Base-by-base conservation (phyloP, 1,139 yeast species). In the Debaryomycetaceae sp. region DNA sequence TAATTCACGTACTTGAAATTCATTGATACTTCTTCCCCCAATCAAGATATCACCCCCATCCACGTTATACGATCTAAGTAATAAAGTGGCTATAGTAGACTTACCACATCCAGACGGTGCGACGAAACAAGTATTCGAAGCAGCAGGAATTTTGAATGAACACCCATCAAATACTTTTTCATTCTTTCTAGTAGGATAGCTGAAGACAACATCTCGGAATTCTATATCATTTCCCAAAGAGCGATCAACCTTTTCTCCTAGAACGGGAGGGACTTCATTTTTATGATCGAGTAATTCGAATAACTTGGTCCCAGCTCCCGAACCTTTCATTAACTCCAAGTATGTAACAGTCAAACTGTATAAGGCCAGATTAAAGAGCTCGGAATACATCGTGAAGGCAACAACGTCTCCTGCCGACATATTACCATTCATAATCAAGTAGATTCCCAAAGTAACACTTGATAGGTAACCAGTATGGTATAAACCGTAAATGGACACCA, bases 101-200 rank as follows among this genome's bases (percentile, higher is more conserved):
- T 89, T 89, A 15, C 97, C 97, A 42, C 94, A 83, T 0, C 97
- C 97, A 15, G 95, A 86, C 13, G 92, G 87, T 1, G 97, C 97
- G 13, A 88, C 96, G 40, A 89, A 75, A 55, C 96, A 92, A 5
- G 92, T 81, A 43, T 88, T 87, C 40, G 88, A 83, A 13, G 92
- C 89, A 4, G 86, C 78, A 11, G 71, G 61, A 29, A 89, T 75
- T 8, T 63, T 69, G 39, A 89, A 74, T 31, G 75, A 67, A 52
- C 89, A 73, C n/a, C 78, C 76, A 17, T 80, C 62, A 56, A 91
- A 81, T 13, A 91, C 81, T 35, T 65, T 60, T 39, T 85, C 87
- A 42, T 81, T 78, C n/a, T 87, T 87, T 44, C 97, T 76, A 1
- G 95, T 82, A n/a, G 97, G 96, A 59, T 91, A 91, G 41, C 81